phyloP scores from a whole-genome alignment of 495 filamentous ascomycete genomes.

The Podospora bellae-mahoneyi region DNA sequence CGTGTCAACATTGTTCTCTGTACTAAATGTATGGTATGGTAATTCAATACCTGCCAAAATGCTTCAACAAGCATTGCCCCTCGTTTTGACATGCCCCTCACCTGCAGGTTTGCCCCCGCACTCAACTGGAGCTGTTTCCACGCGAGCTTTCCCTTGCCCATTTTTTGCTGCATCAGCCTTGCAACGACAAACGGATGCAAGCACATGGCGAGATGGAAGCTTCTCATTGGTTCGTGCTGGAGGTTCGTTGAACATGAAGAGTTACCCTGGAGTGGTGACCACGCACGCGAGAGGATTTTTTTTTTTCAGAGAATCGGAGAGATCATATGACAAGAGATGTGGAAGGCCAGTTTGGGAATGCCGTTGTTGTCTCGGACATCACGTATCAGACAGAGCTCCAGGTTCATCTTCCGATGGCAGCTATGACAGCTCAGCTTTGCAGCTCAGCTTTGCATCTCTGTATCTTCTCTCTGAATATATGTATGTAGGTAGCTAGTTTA shows the following conservation, averaged over 20 bases:
- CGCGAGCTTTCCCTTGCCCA: neutral
- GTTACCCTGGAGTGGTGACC: neutral
- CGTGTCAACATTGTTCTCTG: neutral
- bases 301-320: neutral
- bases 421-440: neutral
- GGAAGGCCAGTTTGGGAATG: neutral
- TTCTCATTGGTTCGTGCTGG: constrained; percentile 26
- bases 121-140: constrained; percentile 10
- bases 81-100: constrained; percentile 6
- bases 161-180: constrained; percentile 24
- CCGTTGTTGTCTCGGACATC: neutral
- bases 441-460: neutral
- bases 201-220: constrained; percentile 27
- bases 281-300: neutral
- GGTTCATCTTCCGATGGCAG: neutral
- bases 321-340: neutral
- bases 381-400: neutral
- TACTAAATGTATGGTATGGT: neutral
- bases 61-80: neutral
- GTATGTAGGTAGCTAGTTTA: no score
- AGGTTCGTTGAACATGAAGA: neutral
- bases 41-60: neutral
- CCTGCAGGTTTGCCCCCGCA: constrained; percentile 24
- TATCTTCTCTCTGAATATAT: no score
- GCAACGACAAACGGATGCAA: constrained; percentile 19